Evolutionary conservation across 257 asterid genomes (phyloP).

Genomic region (Solanum clarkiae): DNA sequence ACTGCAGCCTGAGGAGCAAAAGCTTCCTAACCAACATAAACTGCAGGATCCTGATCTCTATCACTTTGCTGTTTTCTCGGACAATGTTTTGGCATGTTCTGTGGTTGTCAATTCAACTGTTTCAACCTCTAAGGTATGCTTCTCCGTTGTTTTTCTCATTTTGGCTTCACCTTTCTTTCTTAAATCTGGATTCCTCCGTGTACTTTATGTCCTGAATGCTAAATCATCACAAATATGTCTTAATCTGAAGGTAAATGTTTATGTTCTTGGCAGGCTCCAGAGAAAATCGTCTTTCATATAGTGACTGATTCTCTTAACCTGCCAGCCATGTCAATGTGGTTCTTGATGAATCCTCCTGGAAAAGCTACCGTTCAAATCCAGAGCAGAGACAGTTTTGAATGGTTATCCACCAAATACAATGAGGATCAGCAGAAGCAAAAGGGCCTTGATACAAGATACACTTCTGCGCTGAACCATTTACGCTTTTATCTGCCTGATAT

Average conservation of each 20-base stretch:
- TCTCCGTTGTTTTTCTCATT: background rate
- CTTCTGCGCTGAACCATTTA: slow-evolving; percentile 71
- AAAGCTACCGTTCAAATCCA: slow-evolving; percentile 67
- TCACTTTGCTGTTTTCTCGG: slow-evolving; percentile 86
- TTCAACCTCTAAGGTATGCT: slow-evolving; percentile 57
- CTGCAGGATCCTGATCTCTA: slow-evolving; percentile 46
- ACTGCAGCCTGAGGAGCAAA: slow-evolving; percentile 45
- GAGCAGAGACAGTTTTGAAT: slow-evolving; percentile 41
- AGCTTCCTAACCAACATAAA: slow-evolving; percentile 46
- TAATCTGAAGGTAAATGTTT: slow-evolving; percentile 1
- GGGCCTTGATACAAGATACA: slow-evolving; percentile 57
- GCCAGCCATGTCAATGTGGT: slow-evolving; percentile 94
- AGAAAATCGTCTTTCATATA: slow-evolving; percentile 66
- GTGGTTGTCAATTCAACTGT: slow-evolving; percentile 88
- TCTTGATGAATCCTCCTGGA: slow-evolving; percentile 64
- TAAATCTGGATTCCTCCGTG: background rate
- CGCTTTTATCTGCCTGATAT: slow-evolving; percentile 89
- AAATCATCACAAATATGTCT: background rate
- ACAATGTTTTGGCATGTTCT: slow-evolving; percentile 80
- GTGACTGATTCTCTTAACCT: slow-evolving; percentile 71
- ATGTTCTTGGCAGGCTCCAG: slow-evolving; percentile 50
- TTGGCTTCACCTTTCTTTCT: background rate
- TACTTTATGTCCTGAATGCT: background rate
- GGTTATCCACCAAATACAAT: slow-evolving; percentile 48
- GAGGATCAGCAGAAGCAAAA: slow-evolving; percentile 38